phyloP scores from a whole-genome alignment of 495 filamentous ascomycete genomes.

The Aspergillus panamensis region DNA sequence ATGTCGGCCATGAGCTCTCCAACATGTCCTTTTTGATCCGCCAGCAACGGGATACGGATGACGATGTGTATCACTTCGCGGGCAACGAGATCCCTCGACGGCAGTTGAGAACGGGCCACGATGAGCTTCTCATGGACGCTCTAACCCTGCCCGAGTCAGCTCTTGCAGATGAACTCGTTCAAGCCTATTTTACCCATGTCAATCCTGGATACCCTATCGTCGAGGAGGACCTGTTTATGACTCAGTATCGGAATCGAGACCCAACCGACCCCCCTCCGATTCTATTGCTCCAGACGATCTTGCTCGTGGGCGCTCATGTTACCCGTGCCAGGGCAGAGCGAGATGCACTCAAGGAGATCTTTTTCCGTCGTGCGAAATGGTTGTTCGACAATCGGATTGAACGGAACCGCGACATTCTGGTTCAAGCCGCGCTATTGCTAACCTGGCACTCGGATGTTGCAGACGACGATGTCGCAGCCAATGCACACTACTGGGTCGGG shows the following conservation, averaged over 20 bases:
- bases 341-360: slow-evolving; percentile 43
- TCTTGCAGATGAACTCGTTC: slow-evolving; percentile 45
- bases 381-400: slow-evolving; percentile 49
- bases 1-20: slow-evolving; percentile 48
- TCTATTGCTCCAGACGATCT: slow-evolving; percentile 43
- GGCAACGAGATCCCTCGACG: slow-evolving; percentile 47
- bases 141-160: slow-evolving; percentile 44
- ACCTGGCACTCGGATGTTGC: slow-evolving; percentile 49
- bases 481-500: slow-evolving; percentile 50
- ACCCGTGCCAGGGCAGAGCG: slow-evolving; percentile 39
- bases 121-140: slow-evolving; percentile 48
- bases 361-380: slow-evolving; percentile 48
- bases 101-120: slow-evolving; percentile 43
- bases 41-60: slow-evolving; percentile 45
- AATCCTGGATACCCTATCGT: slow-evolving; percentile 46
- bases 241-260: slow-evolving; percentile 47
- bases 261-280: slow-evolving; percentile 45
- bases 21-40: slow-evolving; percentile 53
- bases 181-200: slow-evolving; percentile 45
- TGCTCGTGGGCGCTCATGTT: slow-evolving; percentile 46
- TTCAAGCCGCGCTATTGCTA: slow-evolving; percentile 45
- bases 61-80: slow-evolving; percentile 47
- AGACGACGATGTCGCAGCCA: slow-evolving; percentile 48
- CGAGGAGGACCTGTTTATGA: slow-evolving; percentile 47
- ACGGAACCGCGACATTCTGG: slow-evolving; percentile 47